A percentile compares a stretch with the other conserved stretches of the same genome.
Evolutionary conservation across 2,329 filamentous ascomycete species (phyloP).

Genomic region (Xylaria sp.): DNA sequence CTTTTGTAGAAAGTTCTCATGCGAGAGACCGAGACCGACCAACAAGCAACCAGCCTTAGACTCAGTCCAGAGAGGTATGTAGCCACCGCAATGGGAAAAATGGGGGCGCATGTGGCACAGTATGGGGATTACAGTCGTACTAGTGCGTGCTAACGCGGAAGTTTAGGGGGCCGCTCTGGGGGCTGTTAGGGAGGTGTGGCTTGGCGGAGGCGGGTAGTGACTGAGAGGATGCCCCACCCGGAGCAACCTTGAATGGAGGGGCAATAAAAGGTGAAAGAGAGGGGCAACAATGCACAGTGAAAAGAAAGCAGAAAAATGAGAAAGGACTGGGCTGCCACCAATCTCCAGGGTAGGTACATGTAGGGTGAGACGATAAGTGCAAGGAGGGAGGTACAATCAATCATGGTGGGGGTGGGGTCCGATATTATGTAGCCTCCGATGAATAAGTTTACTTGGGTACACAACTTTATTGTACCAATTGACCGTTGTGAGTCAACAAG

Average conservation of each 20-base stretch:
- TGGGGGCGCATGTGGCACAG: slow-evolving; percentile 25
- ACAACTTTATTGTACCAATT: slow-evolving; percentile 4
- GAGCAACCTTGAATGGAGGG: slow-evolving; percentile 19
- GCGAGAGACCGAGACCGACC: slow-evolving; percentile 11
- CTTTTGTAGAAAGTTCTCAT: slow-evolving; percentile 33
- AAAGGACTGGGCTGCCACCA: slow-evolving; percentile 3
- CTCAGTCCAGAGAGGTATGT: not conserved
- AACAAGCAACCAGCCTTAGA: not conserved
- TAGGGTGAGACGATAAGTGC: not conserved
- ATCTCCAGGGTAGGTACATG: slow-evolving; percentile 24
- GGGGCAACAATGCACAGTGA: slow-evolving; percentile 33
- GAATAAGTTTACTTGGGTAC: not conserved
- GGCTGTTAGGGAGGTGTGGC: not conserved
- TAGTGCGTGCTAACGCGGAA: not conserved
- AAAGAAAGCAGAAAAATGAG: slow-evolving; percentile 4
- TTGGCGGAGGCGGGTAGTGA: slow-evolving; percentile 13
- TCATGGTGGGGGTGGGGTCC: slow-evolving; percentile 35
- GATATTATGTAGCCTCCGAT: not conserved
- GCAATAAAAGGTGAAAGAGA: slow-evolving; percentile 9
- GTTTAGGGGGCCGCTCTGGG: too few species aligned
- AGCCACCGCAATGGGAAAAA: slow-evolving; percentile 35
- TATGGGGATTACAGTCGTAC: slow-evolving; percentile 5
- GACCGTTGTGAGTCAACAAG: slow-evolving; percentile 34
- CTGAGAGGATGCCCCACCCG: slow-evolving; percentile 13
- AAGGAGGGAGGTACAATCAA: slow-evolving; percentile 9